A percentile compares a stretch with the other conserved stretches of the same genome.
phyloP scores from a whole-genome alignment of 2,329 filamentous ascomycete genomes.

The Ceratocystis diversiconidia region DNA sequence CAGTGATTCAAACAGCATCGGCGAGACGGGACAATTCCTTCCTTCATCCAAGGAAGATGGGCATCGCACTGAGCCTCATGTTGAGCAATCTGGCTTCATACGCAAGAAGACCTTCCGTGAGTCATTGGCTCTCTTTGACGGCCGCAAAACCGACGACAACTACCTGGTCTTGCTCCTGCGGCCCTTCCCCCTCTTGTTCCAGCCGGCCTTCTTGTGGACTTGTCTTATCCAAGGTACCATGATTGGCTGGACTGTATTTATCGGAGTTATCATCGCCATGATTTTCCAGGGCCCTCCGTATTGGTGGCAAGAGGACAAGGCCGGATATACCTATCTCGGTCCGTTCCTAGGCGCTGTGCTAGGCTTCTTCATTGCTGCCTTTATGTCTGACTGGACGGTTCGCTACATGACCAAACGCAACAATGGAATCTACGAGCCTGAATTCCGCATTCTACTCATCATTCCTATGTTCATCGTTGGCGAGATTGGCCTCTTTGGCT shows the following conservation, averaged over 20 bases:
- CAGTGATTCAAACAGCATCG: not conserved
- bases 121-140: conserved; percentile 58
- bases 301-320: conserved; percentile 66
- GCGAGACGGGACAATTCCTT: not conserved
- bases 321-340: conserved; percentile 76
- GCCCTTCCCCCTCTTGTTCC: conserved; percentile 68
- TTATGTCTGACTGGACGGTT: conserved; percentile 59
- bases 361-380: conserved; percentile 62
- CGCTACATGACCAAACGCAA: conserved; percentile 59
- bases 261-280: conserved; percentile 67
- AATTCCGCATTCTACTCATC: conserved; percentile 74
- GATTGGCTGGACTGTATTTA: conserved; percentile 93
- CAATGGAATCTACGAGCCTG: conserved; percentile 73
- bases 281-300: conserved; percentile 70
- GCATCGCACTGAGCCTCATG: not conserved
- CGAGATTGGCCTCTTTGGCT: conserved; percentile 68
- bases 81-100: conserved; percentile 19
- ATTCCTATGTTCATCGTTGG: conserved; percentile 69
- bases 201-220: conserved; percentile 73
- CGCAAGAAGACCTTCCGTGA: conserved; percentile 44
- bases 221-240: conserved; percentile 71
- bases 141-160: conserved; percentile 62
- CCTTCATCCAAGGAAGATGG: not conserved
- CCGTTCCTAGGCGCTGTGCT: conserved; percentile 71
- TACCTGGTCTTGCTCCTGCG: conserved; percentile 54